These are phyloP conservation scores for Sechiopsis laciniata DNA, from an alignment of 306 rosid species.

Conservation along the genomic window DNA sequence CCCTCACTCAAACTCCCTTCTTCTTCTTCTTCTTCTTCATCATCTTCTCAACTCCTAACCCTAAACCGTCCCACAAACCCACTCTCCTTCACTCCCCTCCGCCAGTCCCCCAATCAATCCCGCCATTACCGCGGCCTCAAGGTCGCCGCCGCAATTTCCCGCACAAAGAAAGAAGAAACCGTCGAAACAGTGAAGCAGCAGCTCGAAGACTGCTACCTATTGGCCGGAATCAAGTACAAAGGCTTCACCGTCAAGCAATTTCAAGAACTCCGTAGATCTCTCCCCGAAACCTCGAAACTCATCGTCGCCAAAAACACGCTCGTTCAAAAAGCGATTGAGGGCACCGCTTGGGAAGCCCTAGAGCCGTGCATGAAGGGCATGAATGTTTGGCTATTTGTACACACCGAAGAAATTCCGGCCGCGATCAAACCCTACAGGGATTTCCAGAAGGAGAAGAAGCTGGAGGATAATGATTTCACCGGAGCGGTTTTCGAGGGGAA, in stretches of 20 bases:
- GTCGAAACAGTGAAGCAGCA: conserved; percentile 59
- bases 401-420: conserved; percentile 75
- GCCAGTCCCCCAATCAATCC: conserved; percentile 18
- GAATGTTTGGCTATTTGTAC: conserved; percentile 95
- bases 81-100: conserved; percentile 26
- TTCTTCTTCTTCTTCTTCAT: not conserved
- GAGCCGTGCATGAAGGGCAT: conserved; percentile 94
- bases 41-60: conserved; percentile 28
- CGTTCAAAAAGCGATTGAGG: conserved; percentile 75
- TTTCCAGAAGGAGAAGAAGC: conserved; percentile 81
- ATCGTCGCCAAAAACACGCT: conserved; percentile 90
- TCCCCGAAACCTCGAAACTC: conserved; percentile 63
- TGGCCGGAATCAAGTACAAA: conserved; percentile 81
- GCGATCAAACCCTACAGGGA: conserved; percentile 78
- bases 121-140: conserved; percentile 28
- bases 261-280: conserved; percentile 64
- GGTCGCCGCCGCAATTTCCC: conserved; percentile 72
- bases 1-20: conserved; percentile 41
- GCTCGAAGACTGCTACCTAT: conserved; percentile 66
- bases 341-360: conserved; percentile 65
- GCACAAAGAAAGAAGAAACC: conserved; percentile 67
- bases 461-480: conserved; percentile 69
- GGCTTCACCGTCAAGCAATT: conserved; percentile 82
- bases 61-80: conserved; percentile 45
- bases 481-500: conserved; percentile 92